Evolutionary conservation across 495 filamentous ascomycete genomes (phyloP).

Genomic region (Aspergillus panamensis): DNA sequence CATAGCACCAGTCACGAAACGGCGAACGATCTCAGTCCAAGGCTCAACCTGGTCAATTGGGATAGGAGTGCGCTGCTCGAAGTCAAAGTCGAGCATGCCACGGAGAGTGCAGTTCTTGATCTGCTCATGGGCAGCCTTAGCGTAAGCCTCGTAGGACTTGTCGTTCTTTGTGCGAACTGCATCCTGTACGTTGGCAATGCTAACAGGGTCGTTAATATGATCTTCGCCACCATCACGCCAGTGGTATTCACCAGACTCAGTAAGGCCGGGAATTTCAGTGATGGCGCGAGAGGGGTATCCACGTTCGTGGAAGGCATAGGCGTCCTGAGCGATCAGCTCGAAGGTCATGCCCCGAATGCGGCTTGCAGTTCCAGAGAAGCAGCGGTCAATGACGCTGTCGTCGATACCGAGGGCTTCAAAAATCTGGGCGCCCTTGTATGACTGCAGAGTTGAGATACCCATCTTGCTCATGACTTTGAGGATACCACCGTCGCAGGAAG

Average conservation of each 20-base stretch:
- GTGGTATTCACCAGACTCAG: constrained; percentile 97
- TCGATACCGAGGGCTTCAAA: constrained; percentile 99
- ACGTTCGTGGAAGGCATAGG: constrained; percentile 94
- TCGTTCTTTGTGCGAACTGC: constrained; percentile 98
- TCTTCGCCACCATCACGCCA: constrained; percentile 98
- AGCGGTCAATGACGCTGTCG: constrained; percentile 91
- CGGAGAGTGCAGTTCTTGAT: constrained; percentile 98
- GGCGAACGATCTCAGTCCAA: constrained; percentile 97
- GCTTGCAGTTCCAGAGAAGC: constrained; percentile 93
- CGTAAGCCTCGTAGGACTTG: constrained; percentile 99
- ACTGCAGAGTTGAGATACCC: constrained; percentile 97
- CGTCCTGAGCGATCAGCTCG: constrained; percentile 92
- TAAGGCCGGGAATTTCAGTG: constrained; percentile 74
- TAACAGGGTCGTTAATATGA: constrained; percentile 95
- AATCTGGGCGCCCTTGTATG: constrained; percentile 99
- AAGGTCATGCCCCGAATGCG: constrained; percentile 96
- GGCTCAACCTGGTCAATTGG: constrained; percentile 98
- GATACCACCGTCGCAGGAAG: constrained; percentile 96
- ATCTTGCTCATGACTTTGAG: constrained; percentile 99
- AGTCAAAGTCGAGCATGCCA: constrained; percentile 96
- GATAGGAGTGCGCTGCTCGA: constrained; percentile 79
- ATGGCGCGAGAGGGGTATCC: constrained; percentile 86
- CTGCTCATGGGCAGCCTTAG: constrained; percentile 88
- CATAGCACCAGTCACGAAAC: constrained; percentile 99
- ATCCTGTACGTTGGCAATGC: constrained; percentile 97